phyloP scores from a whole-genome alignment of 2,329 filamentous ascomycete genomes.

The Ophiostoma populinum region DNA sequence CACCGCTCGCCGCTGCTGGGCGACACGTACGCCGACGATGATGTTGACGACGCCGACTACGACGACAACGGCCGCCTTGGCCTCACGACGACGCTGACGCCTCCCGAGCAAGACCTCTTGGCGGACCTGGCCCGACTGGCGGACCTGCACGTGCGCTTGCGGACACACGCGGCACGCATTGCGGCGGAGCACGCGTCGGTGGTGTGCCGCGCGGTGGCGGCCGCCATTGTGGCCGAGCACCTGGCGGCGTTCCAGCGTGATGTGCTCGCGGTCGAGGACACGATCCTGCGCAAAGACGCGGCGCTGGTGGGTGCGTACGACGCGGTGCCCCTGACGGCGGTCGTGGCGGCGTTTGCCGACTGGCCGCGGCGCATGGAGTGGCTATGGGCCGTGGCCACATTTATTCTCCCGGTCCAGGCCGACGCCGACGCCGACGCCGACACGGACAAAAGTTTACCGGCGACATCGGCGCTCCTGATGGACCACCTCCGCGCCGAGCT shows the following conservation, averaged over 20 bases:
- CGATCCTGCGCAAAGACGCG: slow-evolving; percentile 60
- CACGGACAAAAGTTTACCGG: not conserved
- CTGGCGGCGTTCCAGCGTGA: slow-evolving; percentile 67
- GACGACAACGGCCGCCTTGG: not conserved
- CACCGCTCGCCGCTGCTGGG: slow-evolving; percentile 75
- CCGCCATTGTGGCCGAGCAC: slow-evolving; percentile 56
- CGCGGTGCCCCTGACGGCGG: slow-evolving; percentile 75
- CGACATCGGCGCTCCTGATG: slow-evolving; percentile 36
- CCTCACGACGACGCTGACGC: slow-evolving; percentile 39
- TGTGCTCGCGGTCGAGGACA: slow-evolving; percentile 67
- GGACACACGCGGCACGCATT: slow-evolving; percentile 47
- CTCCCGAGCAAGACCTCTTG: slow-evolving; percentile 70
- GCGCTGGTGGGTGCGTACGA: slow-evolving; percentile 77
- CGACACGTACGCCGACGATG: slow-evolving; percentile 23
- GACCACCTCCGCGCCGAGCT: slow-evolving; percentile 58
- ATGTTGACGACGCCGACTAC: slow-evolving; percentile 11
- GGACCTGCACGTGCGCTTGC: slow-evolving; percentile 57
- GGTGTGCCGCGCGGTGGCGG: slow-evolving; percentile 75
- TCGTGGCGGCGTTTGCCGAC: slow-evolving; percentile 70
- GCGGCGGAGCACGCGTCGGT: slow-evolving; percentile 57
- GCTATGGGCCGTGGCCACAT: slow-evolving; percentile 58
- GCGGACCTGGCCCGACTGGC: slow-evolving; percentile 61
- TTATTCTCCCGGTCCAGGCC: slow-evolving; percentile 33
- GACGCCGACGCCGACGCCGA: not conserved
- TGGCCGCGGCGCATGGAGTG: slow-evolving; percentile 78